A percentile compares a stretch with the other conserved stretches of the same genome.
phyloP scores from a whole-genome alignment of 495 filamentous ascomycete species.

The Penicillium cataractarum region DNA sequence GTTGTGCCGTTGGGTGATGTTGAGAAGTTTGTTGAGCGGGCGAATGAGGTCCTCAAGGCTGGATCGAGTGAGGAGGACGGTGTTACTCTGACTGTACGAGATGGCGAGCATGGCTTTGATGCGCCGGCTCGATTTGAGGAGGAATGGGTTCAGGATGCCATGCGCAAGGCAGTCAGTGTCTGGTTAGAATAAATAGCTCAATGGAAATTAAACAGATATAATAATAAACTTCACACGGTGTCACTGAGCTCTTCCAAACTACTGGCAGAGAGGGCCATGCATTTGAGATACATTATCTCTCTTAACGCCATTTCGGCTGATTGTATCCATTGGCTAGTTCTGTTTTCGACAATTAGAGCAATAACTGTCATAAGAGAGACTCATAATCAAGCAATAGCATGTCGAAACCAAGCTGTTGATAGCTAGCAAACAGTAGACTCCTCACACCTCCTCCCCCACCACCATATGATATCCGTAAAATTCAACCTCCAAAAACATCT shows the following conservation, averaged over 20 bases:
- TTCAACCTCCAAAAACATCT: neutral
- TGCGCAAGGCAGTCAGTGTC: slow-evolving; percentile 21
- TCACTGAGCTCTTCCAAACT: no score
- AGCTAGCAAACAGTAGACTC: neutral
- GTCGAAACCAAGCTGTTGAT: neutral
- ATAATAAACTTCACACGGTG: no score
- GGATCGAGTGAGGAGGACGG: slow-evolving; percentile 19
- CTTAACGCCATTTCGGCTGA: no score
- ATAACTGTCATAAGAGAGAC: no score
- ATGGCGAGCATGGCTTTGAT: slow-evolving; percentile 40
- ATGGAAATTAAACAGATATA: neutral
- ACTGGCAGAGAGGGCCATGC: no score
- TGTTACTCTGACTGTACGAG: slow-evolving; percentile 26
- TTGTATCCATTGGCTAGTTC: neutral
- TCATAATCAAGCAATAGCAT: neutral
- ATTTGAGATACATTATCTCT: no score
- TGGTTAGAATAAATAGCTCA: slow-evolving; percentile 24
- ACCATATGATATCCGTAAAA: neutral
- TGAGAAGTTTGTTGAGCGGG: slow-evolving; percentile 33
- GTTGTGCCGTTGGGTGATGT: slow-evolving; percentile 24
- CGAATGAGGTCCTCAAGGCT: slow-evolving; percentile 19
- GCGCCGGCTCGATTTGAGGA: slow-evolving; percentile 15
- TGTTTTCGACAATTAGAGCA: no score
- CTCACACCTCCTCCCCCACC: neutral
- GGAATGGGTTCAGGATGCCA: slow-evolving; percentile 25